These are phyloP conservation scores for Friedmanniomyces endolithicus DNA, from an alignment of 495 filamentous ascomycete genomes.

Conservation along the genomic window DNA sequence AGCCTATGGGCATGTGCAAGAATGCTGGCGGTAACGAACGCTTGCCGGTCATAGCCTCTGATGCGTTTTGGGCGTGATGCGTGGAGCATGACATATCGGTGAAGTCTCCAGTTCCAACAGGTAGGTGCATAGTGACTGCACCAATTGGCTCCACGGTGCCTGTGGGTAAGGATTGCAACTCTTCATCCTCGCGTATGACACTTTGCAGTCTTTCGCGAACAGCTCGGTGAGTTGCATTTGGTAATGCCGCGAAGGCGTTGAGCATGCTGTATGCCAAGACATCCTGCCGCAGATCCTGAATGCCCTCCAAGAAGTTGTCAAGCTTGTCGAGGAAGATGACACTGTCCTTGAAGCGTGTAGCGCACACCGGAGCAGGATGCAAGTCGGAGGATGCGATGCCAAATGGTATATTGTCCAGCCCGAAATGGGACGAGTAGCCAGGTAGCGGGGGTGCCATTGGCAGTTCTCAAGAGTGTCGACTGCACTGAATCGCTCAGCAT, in stretches of 20 bases:
- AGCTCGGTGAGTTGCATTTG: conserved; percentile 49
- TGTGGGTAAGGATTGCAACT: neutral
- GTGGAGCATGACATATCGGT: conserved; percentile 23
- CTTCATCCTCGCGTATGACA: conserved; percentile 43
- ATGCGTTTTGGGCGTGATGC: conserved; percentile 23
- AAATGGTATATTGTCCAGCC: conserved; percentile 16
- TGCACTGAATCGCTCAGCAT: no score
- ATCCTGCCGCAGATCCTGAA: conserved; percentile 37
- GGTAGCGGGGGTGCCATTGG: conserved; percentile 8
- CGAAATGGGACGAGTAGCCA: conserved; percentile 13
- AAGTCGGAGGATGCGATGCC: conserved; percentile 9
- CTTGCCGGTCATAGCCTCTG: conserved; percentile 20
- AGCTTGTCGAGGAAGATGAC: conserved; percentile 14
- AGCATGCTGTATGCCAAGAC: conserved; percentile 55
- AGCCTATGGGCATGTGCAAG: conserved; percentile 22
- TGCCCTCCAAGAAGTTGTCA: neutral
- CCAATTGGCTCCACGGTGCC: conserved; percentile 7
- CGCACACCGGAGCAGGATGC: conserved; percentile 5
- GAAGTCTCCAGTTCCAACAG: conserved; percentile 25
- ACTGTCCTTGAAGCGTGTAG: conserved; percentile 11
- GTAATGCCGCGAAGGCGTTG: conserved; percentile 64
- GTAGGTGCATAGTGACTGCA: conserved; percentile 21
- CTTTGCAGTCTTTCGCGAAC: conserved; percentile 56
- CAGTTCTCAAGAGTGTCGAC: neutral
- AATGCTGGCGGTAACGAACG: conserved; percentile 20